Percentiles rank a stretch among this genome's conserved stretches.
phyloP scores from a whole-genome alignment of 306 rosid genomes.

The Cucumis hystrix region DNA sequence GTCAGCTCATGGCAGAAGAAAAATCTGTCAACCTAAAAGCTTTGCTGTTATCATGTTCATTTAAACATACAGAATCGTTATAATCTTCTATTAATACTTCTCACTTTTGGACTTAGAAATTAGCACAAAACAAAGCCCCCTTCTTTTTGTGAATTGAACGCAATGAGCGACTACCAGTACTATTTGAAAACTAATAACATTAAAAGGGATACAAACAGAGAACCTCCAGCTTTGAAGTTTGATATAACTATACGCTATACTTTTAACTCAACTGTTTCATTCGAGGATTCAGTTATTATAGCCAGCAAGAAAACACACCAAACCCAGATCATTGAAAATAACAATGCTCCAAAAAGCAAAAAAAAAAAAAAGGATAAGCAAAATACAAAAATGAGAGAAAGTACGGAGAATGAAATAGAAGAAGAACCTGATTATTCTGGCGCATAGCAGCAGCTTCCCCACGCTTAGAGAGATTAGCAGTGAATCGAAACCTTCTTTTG shows the following conservation, averaged over 20 bases:
- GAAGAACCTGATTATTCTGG: conserved; percentile 47
- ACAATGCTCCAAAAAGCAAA: not conserved
- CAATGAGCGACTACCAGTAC: not conserved
- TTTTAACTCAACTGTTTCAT: not conserved
- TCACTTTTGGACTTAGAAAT: not conserved
- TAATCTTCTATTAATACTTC: not conserved
- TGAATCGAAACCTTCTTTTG: conserved; percentile 73
- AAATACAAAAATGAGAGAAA: not conserved
- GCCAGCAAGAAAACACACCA: not conserved
- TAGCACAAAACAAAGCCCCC: not conserved
- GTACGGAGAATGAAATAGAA: not conserved
- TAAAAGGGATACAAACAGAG: not conserved
- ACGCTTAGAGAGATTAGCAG: conserved; percentile 71
- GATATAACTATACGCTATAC: not conserved
- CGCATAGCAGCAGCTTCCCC: conserved; percentile 77
- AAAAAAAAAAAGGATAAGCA: too few species aligned
- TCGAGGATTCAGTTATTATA: not conserved
- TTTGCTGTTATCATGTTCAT: not conserved
- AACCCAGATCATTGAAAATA: not conserved
- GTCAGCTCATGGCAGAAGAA: not conserved
- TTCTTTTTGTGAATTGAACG: not conserved
- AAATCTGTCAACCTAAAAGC: not conserved
- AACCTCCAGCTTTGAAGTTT: not conserved
- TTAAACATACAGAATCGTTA: not conserved
- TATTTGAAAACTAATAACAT: not conserved